Evolutionary conservation across 345 rosid species (phyloP), one percentile per base, ranked within the genome.

Genomic region (Hibiscus syriacus): DNA sequence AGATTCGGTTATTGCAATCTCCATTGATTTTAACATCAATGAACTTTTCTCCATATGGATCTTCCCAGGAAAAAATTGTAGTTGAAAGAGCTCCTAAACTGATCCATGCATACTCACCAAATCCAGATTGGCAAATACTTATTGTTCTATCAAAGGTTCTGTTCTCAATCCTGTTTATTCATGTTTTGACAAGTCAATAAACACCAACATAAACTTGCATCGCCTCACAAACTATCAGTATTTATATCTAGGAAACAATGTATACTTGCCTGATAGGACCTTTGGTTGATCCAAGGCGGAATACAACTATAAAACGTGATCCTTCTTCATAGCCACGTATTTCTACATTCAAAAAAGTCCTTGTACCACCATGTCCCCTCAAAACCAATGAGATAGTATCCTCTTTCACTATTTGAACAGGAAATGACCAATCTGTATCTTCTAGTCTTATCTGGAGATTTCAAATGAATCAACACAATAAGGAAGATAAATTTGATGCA

Each of bases 301-400:
- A 94, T 43, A 94, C 95, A 71, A 91, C 90, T 55, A 87, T 75
- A 77, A 94, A 91, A 43, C 99, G 95, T 12, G 99, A 94, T 71
- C 99, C 99, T 83, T 94, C 99, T 82, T 94, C 99, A 79, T 80
- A 91, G 60, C 97, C 99, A 13, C 99, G 96, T 72, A 94, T 81
- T 79, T 91, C 99, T 61, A 83, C 83, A 72, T 82, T 85, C 75
- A 94, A 66, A 82, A 85, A 79, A 55, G 72, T 83, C 67, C 77
- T 79, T 20, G 69, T 77, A 73, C 83, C 92, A 76, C 81, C 81
- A 74, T 75, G 77, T 68, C 84, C 68, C 84, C 77, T 88, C 82
- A 94, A 77, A 75, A 87, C 90, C 82, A 94, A 73, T 69, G 81
- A 78, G 71, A 94, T 73, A n/a, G 96, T 89, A 78, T 91, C 99